Percentiles rank a stretch among this genome's conserved stretches.
phyloP scores from a whole-genome alignment of 139 green algal genomes.

The Chlamydomonas asymmetrica region DNA sequence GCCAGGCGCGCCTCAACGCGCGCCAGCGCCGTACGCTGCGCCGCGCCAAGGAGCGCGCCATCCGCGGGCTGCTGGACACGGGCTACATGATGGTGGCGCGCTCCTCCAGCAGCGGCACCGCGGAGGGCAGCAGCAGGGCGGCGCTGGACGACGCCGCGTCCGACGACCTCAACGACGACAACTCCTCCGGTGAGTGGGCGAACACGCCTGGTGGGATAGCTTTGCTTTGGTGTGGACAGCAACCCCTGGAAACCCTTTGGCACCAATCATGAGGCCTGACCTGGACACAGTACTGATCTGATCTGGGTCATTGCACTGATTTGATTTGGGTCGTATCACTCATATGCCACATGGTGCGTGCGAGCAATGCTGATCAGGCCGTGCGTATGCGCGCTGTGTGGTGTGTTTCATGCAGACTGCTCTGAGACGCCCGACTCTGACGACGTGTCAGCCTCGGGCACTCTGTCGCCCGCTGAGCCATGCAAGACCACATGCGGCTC shows the following conservation, averaged over 20 bases:
- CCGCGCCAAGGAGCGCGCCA: conserved; percentile 52
- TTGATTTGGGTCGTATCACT: no score
- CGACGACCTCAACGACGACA: not conserved
- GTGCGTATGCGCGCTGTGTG: no score
- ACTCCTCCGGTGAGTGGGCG: no score
- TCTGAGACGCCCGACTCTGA: no score
- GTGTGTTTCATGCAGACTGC: no score
- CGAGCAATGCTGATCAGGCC: no score
- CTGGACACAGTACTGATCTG: no score
- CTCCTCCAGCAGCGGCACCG: not conserved
- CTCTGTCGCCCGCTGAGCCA: no score
- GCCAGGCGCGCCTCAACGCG: conserved; percentile 47
- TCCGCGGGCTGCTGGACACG: conserved; percentile 56
- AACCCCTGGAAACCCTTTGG: not conserved
- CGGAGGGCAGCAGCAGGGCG: conserved; percentile 3
- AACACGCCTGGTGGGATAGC: not conserved
- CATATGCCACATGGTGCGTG: no score
- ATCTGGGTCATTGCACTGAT: no score
- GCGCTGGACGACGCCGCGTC: not conserved
- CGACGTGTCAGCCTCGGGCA: no score
- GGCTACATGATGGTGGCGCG: conserved; percentile 37
- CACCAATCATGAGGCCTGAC: not conserved
- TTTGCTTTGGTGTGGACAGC: not conserved
- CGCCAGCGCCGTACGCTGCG: conserved; percentile 64
- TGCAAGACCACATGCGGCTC: no score